Evolutionary conservation across 352 stramenopile species (phyloP).

Genomic region (Discostella stelligera): DNA sequence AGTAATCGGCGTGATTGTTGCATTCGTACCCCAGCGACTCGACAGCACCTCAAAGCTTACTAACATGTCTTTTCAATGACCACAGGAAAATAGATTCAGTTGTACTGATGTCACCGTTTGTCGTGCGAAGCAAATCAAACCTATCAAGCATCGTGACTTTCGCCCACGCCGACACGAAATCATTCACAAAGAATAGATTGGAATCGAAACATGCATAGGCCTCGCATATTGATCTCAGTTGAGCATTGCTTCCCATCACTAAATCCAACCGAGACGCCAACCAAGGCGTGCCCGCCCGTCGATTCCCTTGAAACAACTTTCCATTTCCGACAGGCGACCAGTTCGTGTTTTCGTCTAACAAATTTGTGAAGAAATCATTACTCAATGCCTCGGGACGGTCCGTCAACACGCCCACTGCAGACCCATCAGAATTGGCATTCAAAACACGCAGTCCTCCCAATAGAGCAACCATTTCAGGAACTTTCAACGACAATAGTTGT

Average conservation of each 20-base stretch:
- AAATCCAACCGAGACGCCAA: conserved; percentile 68
- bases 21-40: background rate
- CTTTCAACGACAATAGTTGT: conserved; percentile 62
- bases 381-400: conserved; percentile 50
- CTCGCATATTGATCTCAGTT: conserved; percentile 70
- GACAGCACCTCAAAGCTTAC: conserved; percentile 10
- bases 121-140: conserved; percentile 54
- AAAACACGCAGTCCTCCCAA: conserved; percentile 73
- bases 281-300: conserved; percentile 47
- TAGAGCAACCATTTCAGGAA: conserved; percentile 76
- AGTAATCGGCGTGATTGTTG: background rate
- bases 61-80: background rate
- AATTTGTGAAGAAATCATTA: conserved; percentile 78
- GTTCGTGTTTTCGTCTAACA: conserved; percentile 61
- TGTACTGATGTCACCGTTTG: too few species aligned
- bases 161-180: conserved; percentile 70
- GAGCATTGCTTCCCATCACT: conserved; percentile 71
- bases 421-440: conserved; percentile 55
- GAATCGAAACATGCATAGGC: conserved; percentile 64
- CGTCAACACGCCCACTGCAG: conserved; percentile 59
- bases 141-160: conserved; percentile 80
- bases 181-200: conserved; percentile 58
- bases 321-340: conserved; percentile 52
- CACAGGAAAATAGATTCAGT: too few species aligned
- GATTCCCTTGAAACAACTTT: conserved; percentile 55